phyloP scores from a whole-genome alignment of 2,329 filamentous ascomycete genomes.

The Neofusicoccum umdonicola region DNA sequence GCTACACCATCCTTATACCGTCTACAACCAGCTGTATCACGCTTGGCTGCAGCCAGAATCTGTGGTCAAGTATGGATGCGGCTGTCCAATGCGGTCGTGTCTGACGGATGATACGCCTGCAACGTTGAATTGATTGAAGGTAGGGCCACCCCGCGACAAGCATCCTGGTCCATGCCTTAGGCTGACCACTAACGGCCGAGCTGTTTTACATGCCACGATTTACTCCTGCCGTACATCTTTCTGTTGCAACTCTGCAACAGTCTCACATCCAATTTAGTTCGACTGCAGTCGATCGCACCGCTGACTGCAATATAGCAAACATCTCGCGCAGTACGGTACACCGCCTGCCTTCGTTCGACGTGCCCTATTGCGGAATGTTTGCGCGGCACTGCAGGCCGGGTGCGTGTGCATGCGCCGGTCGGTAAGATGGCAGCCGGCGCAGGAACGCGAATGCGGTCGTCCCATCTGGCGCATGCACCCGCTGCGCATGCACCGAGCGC shows the following conservation, averaged over 20 bases:
- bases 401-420: background rate
- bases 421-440: background rate
- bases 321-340: background rate
- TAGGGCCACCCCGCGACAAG: background rate
- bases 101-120: background rate
- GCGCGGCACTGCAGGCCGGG: background rate
- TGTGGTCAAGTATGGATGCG: background rate
- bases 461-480: background rate
- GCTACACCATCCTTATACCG: no score
- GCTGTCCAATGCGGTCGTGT: background rate
- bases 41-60: background rate
- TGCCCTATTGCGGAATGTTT: background rate
- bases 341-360: background rate
- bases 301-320: background rate
- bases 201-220: background rate
- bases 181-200: background rate
- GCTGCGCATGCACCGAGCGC: background rate
- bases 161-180: background rate
- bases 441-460: background rate
- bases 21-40: background rate
- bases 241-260: slow-evolving; percentile 8
- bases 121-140: background rate
- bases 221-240: background rate
- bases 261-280: background rate
- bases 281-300: background rate